Evolutionary conservation across 495 filamentous ascomycete species (phyloP), one percentile per base, ranked within the genome.

Genomic region (Aspergillus diversus): DNA sequence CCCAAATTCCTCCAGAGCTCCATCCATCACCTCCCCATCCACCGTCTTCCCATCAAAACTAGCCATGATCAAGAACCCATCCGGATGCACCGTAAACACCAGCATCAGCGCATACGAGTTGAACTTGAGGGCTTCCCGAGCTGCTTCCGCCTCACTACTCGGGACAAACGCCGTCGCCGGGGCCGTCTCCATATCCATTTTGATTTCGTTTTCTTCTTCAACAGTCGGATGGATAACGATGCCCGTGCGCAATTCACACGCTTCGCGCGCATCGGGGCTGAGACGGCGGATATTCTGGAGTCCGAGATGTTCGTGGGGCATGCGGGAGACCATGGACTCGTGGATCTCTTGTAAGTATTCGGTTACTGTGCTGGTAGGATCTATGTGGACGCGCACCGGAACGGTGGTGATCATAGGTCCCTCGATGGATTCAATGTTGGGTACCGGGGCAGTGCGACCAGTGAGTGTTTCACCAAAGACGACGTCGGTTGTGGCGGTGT

Each of bases 211-310:
- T 7, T 39, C 37, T 7, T 39, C 37, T 7, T 39, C 37, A 1
- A 39, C 37, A 3, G 37, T 39, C 37, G 37, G 37, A 13, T 39
- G 37, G 37, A 39, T 39, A 3, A 39, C 37, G 37, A 39, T 39
- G 37, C 37, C 37, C 37, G 37, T 39, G 37, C 37, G 37, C 37
- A 87, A 77, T 52, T 84, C 78, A 59, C 83, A 85, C 4, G 84
- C 85, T 42, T 77, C 68, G 49, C 76, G 69, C 3, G 82, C 76
- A 47, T 87, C 86, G 0, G 71, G 54, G 46, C 77, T 80, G 13
- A 87, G 67, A 12, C 69, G 66, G 50, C 77, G 72, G 51, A 90
- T 89, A 54, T 86, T 75, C 65, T 81, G 77, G 0, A 84, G 64
- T 15, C 81, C 81, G n/a, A 68, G 48, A 33, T 82, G 79, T 55